Evolutionary conservation across 1,139 yeast genomes (phyloP), one percentile per base, ranked within the genome.

Genomic region (Candida sanyaensis): DNA sequence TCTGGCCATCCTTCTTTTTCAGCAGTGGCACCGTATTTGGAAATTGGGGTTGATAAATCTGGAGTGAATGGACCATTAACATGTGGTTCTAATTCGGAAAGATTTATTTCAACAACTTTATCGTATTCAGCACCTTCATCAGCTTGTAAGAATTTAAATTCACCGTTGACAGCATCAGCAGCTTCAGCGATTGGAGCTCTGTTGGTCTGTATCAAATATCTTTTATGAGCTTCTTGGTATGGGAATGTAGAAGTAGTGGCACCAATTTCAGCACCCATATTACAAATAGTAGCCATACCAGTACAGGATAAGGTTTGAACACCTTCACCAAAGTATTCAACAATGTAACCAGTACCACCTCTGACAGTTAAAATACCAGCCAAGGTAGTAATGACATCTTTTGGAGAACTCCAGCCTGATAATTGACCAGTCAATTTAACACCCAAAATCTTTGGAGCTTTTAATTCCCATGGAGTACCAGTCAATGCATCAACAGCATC

Each of bases 241-340:
- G 99, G 99, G 89, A 93, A 93, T 46, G 92, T 81, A 9, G 97
- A 91, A 37, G 99, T 93, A 31, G 99, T 93, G 33, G 98, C 98
- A 65, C 99, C 99, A 52, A 93, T 89, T 72, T 93, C 99, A 47
- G 99, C 99, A 64, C 99, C 99, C 99, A 93, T 93, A 71, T 93
- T 93, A 79, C 98, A 92, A 62, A 93, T 92, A 50, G 99, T 93
- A 46, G 96, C 99, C 99, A 93, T 93, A 73, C 99, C 99, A 17
- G 99, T 93, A 73, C 97, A 90, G 30, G 96, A 86, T 54, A 93
- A 78, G 33, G 85, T 71, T 55, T 83, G 71, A 21, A 92, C 97
- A 69, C 99, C 99, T 51, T 86, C 91, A 53, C 99, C 99, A 60
- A 89, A 90, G 73, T 93, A 93, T 71, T 93, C 99, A 44, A 93